These are phyloP conservation scores for Orobanche coerulescens DNA, from an alignment of 257 asterid genomes.

Conservation along the genomic window DNA sequence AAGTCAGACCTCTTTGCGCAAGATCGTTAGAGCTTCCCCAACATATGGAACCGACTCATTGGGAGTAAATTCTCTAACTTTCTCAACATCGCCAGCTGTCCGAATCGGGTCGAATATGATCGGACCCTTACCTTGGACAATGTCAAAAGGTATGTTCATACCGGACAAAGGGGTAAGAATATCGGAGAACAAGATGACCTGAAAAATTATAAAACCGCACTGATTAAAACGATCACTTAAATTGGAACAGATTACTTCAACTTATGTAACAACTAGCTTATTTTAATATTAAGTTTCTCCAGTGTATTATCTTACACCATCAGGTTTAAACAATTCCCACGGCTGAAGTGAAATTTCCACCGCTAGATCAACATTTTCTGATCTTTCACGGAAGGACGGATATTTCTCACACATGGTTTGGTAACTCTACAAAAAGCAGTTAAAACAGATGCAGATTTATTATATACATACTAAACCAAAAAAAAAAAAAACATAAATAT, in stretches of 20 bases:
- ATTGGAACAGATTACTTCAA: neutral
- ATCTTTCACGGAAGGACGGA: slow-evolving; percentile 94
- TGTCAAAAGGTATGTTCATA: slow-evolving; percentile 97
- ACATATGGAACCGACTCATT: slow-evolving; percentile 93
- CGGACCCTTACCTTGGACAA: slow-evolving; percentile 94
- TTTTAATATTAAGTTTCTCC: neutral
- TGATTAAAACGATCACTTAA: slow-evolving; percentile 14
- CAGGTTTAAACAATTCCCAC: slow-evolving; percentile 90
- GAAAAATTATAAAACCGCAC: slow-evolving; percentile 21
- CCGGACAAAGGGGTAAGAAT: slow-evolving; percentile 97
- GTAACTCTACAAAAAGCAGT: slow-evolving; percentile 63
- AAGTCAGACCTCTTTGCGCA: slow-evolving; percentile 75
- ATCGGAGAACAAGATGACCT: slow-evolving; percentile 98
- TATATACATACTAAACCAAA: slow-evolving; percentile 17
- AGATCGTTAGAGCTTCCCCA: slow-evolving; percentile 87
- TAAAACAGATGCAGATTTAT: slow-evolving; percentile 15
- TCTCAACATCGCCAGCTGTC: slow-evolving; percentile 62
- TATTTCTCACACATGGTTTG: slow-evolving; percentile 89
- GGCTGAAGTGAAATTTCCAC: slow-evolving; percentile 99
- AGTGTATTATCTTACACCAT: slow-evolving; percentile 55
- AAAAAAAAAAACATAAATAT: slow-evolving; percentile 4
- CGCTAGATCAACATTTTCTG: slow-evolving; percentile 96
- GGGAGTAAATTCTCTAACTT: slow-evolving; percentile 81
- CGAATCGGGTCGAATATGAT: slow-evolving; percentile 74
- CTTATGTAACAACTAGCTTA: neutral